These are phyloP conservation scores for Terana coerulea DNA, from an alignment of 768 basidiomycete species.

Conservation along the genomic window DNA sequence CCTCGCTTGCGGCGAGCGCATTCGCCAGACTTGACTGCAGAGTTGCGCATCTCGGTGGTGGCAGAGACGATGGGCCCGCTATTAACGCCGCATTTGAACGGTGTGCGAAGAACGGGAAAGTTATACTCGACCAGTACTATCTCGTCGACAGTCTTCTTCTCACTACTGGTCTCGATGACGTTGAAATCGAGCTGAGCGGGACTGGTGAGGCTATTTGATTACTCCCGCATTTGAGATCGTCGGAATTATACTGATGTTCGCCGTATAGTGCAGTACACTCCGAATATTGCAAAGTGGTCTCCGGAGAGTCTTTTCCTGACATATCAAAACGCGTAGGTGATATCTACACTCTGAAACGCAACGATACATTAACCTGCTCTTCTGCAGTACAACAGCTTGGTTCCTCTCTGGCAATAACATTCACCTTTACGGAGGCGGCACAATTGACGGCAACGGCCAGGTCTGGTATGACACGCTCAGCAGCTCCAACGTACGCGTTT, in stretches of 20 bases:
- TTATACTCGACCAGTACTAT: slow-evolving; percentile 32
- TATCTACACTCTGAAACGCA: background rate
- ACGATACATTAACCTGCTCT: background rate
- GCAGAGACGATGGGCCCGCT: slow-evolving; percentile 34
- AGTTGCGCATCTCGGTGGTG: slow-evolving; percentile 30
- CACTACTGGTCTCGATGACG: slow-evolving; percentile 33
- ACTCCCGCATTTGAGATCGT: slow-evolving; percentile 1
- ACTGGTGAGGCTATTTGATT: slow-evolving; percentile 29
- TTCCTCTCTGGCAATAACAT: slow-evolving; percentile 34
- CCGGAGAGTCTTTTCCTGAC: slow-evolving; percentile 35
- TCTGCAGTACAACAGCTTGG: slow-evolving; percentile 36
- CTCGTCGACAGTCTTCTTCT: slow-evolving; percentile 37
- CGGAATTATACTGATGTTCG: background rate
- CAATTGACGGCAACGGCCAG: slow-evolving; percentile 45
- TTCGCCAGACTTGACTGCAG: slow-evolving; percentile 20
- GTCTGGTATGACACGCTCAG: slow-evolving; percentile 34
- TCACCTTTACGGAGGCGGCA: slow-evolving; percentile 41
- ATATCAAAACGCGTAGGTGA: slow-evolving; percentile 40
- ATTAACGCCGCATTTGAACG: slow-evolving; percentile 30
- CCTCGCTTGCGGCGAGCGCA: background rate
- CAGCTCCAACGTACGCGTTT: slow-evolving; percentile 18
- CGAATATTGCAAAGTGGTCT: slow-evolving; percentile 39
- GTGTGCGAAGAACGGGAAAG: slow-evolving; percentile 26
- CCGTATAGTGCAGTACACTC: slow-evolving; percentile 28
- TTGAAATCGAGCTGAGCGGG: slow-evolving; percentile 37